Percentiles rank a stretch among this genome's conserved stretches.
Evolutionary conservation across 2,329 filamentous ascomycete species (phyloP).

Genomic region (Hymenoscyphus linearis): DNA sequence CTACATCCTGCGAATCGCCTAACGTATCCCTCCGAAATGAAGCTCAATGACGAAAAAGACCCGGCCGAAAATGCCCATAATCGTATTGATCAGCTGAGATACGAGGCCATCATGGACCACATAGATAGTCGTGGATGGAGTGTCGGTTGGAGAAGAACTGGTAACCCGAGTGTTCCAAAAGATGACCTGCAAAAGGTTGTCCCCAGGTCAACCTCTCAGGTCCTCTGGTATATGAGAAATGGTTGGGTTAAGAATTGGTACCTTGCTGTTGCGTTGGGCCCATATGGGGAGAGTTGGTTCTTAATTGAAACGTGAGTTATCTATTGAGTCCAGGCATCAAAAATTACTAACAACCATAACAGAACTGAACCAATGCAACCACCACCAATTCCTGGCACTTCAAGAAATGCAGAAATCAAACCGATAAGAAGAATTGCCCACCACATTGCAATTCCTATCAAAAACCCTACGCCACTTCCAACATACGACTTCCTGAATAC

Average conservation of each 20-base stretch:
- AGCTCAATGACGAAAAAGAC: constrained; percentile 55
- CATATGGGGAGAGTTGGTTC: constrained; percentile 76
- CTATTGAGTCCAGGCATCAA: neutral
- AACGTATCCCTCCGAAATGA: constrained; percentile 53
- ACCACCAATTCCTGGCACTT: constrained; percentile 5
- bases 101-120: constrained; percentile 54
- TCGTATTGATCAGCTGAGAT: constrained; percentile 57
- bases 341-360: constrained; percentile 22
- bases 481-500: constrained; percentile 32
- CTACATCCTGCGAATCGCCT: constrained; percentile 59
- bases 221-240: constrained; percentile 63
- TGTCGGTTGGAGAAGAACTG: constrained; percentile 55
- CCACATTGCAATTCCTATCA: constrained; percentile 26
- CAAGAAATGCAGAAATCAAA: constrained; percentile 11
- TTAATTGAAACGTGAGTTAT: constrained; percentile 53
- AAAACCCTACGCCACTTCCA: constrained; percentile 22
- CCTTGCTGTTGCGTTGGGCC: constrained; percentile 63
- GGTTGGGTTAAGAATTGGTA: constrained; percentile 73
- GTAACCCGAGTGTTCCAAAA: constrained; percentile 38
- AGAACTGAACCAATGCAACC: constrained; percentile 12
- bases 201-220: constrained; percentile 56
- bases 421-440: constrained; percentile 19
- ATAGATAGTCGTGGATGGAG: constrained; percentile 55
- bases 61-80: constrained; percentile 51
- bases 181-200: constrained; percentile 55